A percentile compares a stretch with the other conserved stretches of the same genome.
These are phyloP conservation scores for Rusavskia elegans DNA, from an alignment of 495 filamentous ascomycete species.

Conservation along the genomic window DNA sequence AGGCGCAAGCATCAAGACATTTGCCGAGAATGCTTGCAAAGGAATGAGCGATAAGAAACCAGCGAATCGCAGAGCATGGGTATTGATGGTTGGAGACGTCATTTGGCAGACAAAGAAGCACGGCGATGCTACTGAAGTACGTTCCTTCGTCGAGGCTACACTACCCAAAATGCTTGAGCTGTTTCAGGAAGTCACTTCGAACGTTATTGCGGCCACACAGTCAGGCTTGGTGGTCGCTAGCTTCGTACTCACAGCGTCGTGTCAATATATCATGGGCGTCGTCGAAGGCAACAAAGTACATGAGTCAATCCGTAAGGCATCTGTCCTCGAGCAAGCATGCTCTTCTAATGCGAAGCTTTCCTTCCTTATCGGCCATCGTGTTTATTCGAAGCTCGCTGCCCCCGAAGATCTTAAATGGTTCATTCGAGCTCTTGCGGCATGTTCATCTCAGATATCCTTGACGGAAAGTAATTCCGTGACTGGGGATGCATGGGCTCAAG, in stretches of 20 bases:
- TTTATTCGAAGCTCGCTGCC: slow-evolving; percentile 59
- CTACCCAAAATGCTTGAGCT: slow-evolving; percentile 51
- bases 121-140: slow-evolving; percentile 12
- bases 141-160: slow-evolving; percentile 38
- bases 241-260: slow-evolving; percentile 54
- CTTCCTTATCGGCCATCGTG: slow-evolving; percentile 66
- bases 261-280: slow-evolving; percentile 16
- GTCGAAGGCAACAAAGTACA: slow-evolving; percentile 16
- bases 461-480: slow-evolving; percentile 18
- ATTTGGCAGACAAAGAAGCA: slow-evolving; percentile 41
- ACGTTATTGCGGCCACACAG: slow-evolving; percentile 60
- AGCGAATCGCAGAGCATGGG: slow-evolving; percentile 66
- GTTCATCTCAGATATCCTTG: slow-evolving; percentile 30
- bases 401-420: slow-evolving; percentile 68
- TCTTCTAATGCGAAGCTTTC: slow-evolving; percentile 57
- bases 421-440: slow-evolving; percentile 48
- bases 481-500: slow-evolving; percentile 57
- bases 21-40: slow-evolving; percentile 25
- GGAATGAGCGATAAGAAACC: slow-evolving; percentile 73
- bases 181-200: slow-evolving; percentile 60
- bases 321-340: slow-evolving; percentile 46
- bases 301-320: slow-evolving; percentile 36
- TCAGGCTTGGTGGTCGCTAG: slow-evolving; percentile 59
- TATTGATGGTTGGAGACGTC: slow-evolving; percentile 54
- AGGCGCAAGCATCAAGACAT: not conserved